Base-by-base conservation (phyloP, 805 yeast genomes). In the Candida golubevii region DNA sequence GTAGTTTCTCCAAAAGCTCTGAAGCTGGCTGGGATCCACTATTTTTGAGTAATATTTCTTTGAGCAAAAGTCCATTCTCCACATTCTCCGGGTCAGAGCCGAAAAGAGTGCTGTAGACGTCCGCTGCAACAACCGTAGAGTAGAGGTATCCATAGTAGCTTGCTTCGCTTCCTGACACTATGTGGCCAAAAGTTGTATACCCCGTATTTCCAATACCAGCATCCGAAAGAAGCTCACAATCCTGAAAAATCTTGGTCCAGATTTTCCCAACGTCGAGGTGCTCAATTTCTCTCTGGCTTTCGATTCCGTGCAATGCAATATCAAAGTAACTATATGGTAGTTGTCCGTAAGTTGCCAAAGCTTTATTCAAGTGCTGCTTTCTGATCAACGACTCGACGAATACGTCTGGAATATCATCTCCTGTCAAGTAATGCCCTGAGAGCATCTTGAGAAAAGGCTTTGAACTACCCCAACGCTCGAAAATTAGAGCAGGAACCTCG, bases 391-490 rank as follows among this genome's bases (percentile, higher is more conserved):
- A 41, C 15, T 44, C 47, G 12, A 46, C 31, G 38, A 53, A 38
- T 11, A 36, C 44, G 41, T 80, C 82, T 26, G 77, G 75, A 29
- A 88, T 74, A 32, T 74, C 67, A 56, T 77, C 78, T 27, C 79
- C 78, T 4, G 82, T 71, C 42, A 74, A 66, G 61, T 83, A 88
- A 62, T 87, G 95, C 23, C 76, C 69, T 0, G 90, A 81, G 41
- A 88, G 64, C 7, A 60, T 56, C 53, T 69, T 74, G 50, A 88
- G 68, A 61, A 80, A 82, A 33, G 71, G 66, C 43, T 73, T 73
- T 43, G 82, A 76, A 95, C 95, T 87, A 32, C 89, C 83, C 88
- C 91, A 87, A 62, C 79, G 84, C 64, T 88, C 96, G 54, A 87
- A 70, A 81, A 88, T 78, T 67, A 87, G 96, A 1, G 95, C 86